Evolutionary conservation across 371 early-diverging fungal genomes (phyloP).

Genomic region (Mucor indicus): DNA sequence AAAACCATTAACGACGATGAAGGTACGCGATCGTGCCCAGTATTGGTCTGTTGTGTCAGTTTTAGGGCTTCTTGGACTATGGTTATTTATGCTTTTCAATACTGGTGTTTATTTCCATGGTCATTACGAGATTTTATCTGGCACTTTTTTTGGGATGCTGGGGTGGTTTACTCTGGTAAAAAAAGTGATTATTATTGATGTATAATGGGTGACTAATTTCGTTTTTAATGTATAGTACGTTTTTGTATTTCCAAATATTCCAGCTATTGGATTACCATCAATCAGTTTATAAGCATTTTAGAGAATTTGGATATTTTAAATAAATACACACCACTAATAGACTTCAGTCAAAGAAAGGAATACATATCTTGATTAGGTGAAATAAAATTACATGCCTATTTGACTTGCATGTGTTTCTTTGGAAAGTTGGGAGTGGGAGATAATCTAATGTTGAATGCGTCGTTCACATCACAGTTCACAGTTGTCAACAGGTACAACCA

Average conservation of each 20-base stretch:
- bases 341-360: no score
- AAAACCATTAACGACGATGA: conserved; percentile 17
- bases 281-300: background rate
- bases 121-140: conserved; percentile 67
- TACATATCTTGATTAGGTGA: no score
- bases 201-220: no score
- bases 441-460: no score
- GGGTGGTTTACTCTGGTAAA: conserved; percentile 64
- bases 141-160: conserved; percentile 63
- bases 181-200: background rate
- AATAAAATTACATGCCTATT: no score
- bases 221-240: conserved; percentile 28
- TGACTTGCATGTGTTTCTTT: no score
- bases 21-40: conserved; percentile 11
- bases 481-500: no score
- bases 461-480: no score
- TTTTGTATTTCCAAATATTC: conserved; percentile 30
- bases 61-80: conserved; percentile 48
- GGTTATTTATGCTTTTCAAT: conserved; percentile 74
- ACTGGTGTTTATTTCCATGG: conserved; percentile 84
- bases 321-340: no score
- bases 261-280: conserved; percentile 20
- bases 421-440: no score
- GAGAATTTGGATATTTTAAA: no score
- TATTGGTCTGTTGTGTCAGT: conserved; percentile 32